These are phyloP conservation scores for Zygosaccharomyces siamensis DNA, from an alignment of 805 yeast genomes.

Conservation along the genomic window DNA sequence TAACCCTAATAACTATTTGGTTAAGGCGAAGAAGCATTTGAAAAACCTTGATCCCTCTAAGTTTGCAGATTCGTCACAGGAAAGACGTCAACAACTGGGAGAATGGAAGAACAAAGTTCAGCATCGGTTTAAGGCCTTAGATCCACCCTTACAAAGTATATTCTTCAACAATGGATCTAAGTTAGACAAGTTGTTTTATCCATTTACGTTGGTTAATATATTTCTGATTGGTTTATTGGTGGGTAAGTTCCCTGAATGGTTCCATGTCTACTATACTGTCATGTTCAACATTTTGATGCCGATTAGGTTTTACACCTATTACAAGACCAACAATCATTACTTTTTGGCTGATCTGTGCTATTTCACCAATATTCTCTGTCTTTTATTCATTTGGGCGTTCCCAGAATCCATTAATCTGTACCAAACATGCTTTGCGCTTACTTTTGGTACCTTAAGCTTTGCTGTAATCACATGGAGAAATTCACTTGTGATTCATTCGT, in stretches of 20 bases:
- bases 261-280: conserved; percentile 69
- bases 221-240: conserved; percentile 70
- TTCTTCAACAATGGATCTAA: conserved; percentile 40
- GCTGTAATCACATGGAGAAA: conserved; percentile 96
- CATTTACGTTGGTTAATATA: conserved; percentile 61
- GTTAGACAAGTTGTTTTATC: conserved; percentile 77
- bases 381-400: conserved; percentile 74
- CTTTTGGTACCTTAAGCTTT: conserved; percentile 85
- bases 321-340: conserved; percentile 73
- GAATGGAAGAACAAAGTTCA: conserved; percentile 22
- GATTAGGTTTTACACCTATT: conserved; percentile 75
- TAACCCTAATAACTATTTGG: conserved; percentile 12
- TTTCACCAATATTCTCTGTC: conserved; percentile 69
- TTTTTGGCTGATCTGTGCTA: conserved; percentile 91
- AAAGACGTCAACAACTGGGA: conserved; percentile 20
- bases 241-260: conserved; percentile 70
- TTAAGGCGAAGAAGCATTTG: conserved; percentile 12
- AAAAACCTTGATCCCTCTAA: conserved; percentile 9
- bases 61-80: conserved; percentile 9
- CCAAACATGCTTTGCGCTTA: conserved; percentile 77
- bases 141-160: conserved; percentile 30
- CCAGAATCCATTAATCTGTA: conserved; percentile 71
- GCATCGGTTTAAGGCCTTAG: conserved; percentile 24
- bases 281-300: conserved; percentile 69
- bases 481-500: conserved; percentile 82